Percentiles rank a stretch among this genome's conserved stretches.
phyloP scores from a whole-genome alignment of 495 filamentous ascomycete species.

The Poronia punctata region DNA sequence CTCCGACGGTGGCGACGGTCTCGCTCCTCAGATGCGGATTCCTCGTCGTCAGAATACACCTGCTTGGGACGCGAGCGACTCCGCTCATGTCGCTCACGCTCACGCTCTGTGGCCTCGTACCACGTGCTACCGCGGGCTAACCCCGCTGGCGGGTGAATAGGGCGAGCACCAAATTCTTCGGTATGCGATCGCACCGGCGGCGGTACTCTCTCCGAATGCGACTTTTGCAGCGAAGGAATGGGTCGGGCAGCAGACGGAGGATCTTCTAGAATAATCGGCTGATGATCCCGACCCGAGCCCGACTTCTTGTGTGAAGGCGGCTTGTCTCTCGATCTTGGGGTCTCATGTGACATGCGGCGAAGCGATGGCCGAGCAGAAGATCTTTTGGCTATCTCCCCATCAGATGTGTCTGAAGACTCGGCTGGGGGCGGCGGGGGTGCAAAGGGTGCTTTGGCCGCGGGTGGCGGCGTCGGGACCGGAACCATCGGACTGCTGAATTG shows the following conservation, averaged over 20 bases:
- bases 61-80: slow-evolving; percentile 18
- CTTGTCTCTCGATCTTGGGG: slow-evolving; percentile 29
- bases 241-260: slow-evolving; percentile 17
- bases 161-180: slow-evolving; percentile 14
- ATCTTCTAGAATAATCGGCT: slow-evolving; percentile 22
- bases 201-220: slow-evolving; percentile 26
- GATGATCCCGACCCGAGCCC: slow-evolving; percentile 15
- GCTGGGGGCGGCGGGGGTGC: slow-evolving; percentile 17
- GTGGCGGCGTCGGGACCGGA: slow-evolving; percentile 25
- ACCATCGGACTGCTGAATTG: slow-evolving; percentile 29
- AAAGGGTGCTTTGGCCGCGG: slow-evolving; percentile 15
- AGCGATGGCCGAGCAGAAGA: slow-evolving; percentile 23
- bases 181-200: slow-evolving; percentile 15
- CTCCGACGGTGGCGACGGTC: slow-evolving; percentile 19
- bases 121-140: slow-evolving; percentile 19
- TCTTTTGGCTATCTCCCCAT: slow-evolving; percentile 22
- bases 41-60: slow-evolving; percentile 14
- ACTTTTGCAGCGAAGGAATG: slow-evolving; percentile 25
- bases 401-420: slow-evolving; percentile 11
- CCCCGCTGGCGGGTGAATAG: slow-evolving; percentile 9
- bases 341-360: slow-evolving; percentile 37
- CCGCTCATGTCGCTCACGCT: slow-evolving; percentile 16
- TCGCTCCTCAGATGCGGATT: slow-evolving; percentile 20
- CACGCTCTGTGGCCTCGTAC: slow-evolving; percentile 9
- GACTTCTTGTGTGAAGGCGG: slow-evolving; percentile 23